phyloP scores from a whole-genome alignment of 805 yeast species.

The Pichia pseudocactophila region DNA sequence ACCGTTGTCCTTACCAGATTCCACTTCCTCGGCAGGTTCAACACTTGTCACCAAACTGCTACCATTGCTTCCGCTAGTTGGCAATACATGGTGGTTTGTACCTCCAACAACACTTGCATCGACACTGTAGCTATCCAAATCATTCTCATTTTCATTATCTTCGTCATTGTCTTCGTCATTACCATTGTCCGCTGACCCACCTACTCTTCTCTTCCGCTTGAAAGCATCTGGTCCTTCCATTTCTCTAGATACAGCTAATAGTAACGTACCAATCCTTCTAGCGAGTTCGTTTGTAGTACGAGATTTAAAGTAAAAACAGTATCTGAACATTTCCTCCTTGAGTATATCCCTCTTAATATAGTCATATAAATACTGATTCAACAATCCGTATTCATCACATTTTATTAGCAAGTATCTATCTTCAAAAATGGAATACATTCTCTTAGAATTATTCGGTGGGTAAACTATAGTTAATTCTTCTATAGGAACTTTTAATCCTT shows the following conservation, averaged over 20 bases:
- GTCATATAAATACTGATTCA: slow-evolving; percentile 51
- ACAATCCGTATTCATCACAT: slow-evolving; percentile 58
- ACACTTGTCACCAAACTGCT: not conserved
- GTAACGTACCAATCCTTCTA: slow-evolving; percentile 57
- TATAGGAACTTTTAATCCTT: slow-evolving; percentile 47
- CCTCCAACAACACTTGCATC: too few relatives aligned
- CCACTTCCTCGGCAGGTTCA: not conserved
- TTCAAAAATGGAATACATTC: slow-evolving; percentile 60
- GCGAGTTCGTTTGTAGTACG: slow-evolving; percentile 66
- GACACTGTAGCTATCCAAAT: not conserved
- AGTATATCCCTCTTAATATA: slow-evolving; percentile 56
- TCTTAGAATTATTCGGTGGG: slow-evolving; percentile 77
- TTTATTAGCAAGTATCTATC: slow-evolving; percentile 58
- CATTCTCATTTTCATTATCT: not conserved
- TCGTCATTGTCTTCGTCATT: slow-evolving; percentile 9
- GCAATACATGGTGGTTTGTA: too few relatives aligned
- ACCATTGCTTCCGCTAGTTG: too few relatives aligned
- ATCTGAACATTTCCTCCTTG: slow-evolving; percentile 50
- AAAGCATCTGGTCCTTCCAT: slow-evolving; percentile 50
- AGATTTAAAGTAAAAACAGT: slow-evolving; percentile 66
- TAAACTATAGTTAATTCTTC: slow-evolving; percentile 57
- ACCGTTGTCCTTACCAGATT: not conserved
- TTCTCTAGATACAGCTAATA: slow-evolving; percentile 63
- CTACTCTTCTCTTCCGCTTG: slow-evolving; percentile 35
- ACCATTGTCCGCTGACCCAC: slow-evolving; percentile 9